Conservation (phyloP, 108 stramenopile genomes). For the Skeletonema costatum region DNA sequence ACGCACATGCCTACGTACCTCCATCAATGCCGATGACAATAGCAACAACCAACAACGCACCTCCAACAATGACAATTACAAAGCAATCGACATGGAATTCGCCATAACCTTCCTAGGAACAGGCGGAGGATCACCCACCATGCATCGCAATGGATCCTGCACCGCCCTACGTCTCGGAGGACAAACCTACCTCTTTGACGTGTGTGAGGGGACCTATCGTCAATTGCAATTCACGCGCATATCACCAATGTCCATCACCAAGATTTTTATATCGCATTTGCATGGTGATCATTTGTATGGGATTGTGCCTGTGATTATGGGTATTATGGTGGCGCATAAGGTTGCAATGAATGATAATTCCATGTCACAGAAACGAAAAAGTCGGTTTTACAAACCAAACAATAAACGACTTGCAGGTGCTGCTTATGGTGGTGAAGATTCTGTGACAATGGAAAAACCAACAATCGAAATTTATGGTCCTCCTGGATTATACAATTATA, state of each 20-base stretch:
- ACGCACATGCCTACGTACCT: not conserved
- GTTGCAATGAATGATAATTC: not conserved
- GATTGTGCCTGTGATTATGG: constrained; percentile 79
- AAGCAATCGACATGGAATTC: constrained; percentile 38
- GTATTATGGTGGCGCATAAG: constrained; percentile 27
- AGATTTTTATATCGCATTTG: constrained; percentile 90
- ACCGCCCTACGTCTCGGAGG: constrained; percentile 64
- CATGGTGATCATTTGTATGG: constrained; percentile 96
- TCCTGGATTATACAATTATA: constrained; percentile 78
- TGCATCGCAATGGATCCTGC: constrained; percentile 45
- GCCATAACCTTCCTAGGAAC: constrained; percentile 77
- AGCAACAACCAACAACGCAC: not conserved
- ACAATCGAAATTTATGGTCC: constrained; percentile 82
- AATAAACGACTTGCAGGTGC: constrained; percentile 14
- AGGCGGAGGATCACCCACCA: constrained; percentile 59
- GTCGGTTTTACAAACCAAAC: not conserved
- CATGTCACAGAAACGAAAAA: too few relatives aligned
- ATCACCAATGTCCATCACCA: constrained; percentile 35
- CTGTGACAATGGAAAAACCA: constrained; percentile 5
- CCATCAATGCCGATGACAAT: not conserved
- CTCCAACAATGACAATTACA: not conserved
- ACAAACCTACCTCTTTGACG: constrained; percentile 84
- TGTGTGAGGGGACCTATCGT: constrained; percentile 88
- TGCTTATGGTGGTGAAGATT: not conserved
- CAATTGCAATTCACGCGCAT: constrained; percentile 59